These are phyloP conservation scores for Clavaria fumosa DNA, from an alignment of 768 basidiomycete genomes.

Conservation along the genomic window DNA sequence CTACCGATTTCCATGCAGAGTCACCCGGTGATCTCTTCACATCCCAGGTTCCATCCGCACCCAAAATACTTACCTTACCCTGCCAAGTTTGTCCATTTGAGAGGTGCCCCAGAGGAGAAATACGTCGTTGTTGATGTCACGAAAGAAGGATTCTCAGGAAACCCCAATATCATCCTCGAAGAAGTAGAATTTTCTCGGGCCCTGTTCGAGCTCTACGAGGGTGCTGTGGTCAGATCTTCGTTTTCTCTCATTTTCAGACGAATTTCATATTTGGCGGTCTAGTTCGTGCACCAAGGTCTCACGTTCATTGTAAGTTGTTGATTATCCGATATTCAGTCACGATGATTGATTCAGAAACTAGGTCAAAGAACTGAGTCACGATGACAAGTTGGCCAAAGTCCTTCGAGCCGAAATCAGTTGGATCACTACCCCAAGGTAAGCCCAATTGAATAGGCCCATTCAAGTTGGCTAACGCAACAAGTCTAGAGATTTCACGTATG, in stretches of 20 bases:
- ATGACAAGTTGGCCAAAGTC: constrained; percentile 54
- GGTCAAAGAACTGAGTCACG: constrained; percentile 74
- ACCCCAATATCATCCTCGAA: constrained; percentile 40
- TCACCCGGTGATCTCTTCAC: not conserved
- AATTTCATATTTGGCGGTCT: not conserved
- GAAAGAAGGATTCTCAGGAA: constrained; percentile 20
- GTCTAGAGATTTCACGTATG: constrained; percentile 61
- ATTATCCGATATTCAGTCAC: not conserved
- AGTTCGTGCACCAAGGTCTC: constrained; percentile 84
- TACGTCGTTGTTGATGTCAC: constrained; percentile 61
- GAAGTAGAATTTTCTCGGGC: constrained; percentile 75
- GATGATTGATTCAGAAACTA: constrained; percentile 15
- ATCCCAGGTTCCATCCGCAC: constrained; percentile 63
- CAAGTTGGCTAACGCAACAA: not conserved
- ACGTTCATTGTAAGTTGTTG: constrained; percentile 48
- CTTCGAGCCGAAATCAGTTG: constrained; percentile 69
- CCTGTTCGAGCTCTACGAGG: constrained; percentile 81
- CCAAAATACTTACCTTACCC: constrained; percentile 70
- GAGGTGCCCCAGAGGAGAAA: constrained; percentile 63
- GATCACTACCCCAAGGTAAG: constrained; percentile 57
- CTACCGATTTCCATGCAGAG: not conserved
- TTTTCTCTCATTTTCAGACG: not conserved
- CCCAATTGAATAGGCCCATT: not conserved
- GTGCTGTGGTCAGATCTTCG: constrained; percentile 49
- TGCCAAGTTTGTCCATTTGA: constrained; percentile 53